Evolutionary conservation across 352 stramenopile genomes (phyloP), one percentile per base, ranked within the genome.

Genomic region (Phytophthora meadii): DNA sequence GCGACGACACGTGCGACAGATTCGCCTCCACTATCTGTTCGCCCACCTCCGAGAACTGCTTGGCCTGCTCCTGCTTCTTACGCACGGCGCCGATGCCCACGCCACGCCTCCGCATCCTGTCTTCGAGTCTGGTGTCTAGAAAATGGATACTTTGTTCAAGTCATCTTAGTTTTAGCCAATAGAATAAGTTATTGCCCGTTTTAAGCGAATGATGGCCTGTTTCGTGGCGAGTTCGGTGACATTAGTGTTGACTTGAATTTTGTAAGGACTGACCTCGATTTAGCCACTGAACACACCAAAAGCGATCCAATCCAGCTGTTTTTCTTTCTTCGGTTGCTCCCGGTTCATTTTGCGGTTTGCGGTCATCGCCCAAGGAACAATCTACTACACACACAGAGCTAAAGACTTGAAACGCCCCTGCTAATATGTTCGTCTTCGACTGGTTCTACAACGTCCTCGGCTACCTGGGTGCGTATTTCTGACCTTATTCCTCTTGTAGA

Each of bases 401-500:
- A 68, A 72, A 55, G 46, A 40, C 49, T 55, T 44, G 25, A 68
- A 72, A 55, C 54, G 40, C 49, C 62, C 55, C 55, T 53, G 36
- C 34, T 40, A 75, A 57, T 41, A 98, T 98, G 94, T 98, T 98
- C 77, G 77, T 98, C 59, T 92, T 98, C 46, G 94, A 98, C 74
- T 98, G 95, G 95, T 98, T 98, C 77, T 98, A 98, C 78, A 86
- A 90, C 67, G 83, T 98, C 40, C 77, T 99, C 40, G 89, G 91
- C 66, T 98, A 94, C 74, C 81, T 98, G 34, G 92, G 92, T 98
- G 76, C 62, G 87, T 87, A 1, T 24, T 30, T 3, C 41, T 54
- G 32, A 8, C 6, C 12, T 39, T 27, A 5, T 11, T 8, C 5
- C 14, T 17, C 28, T 27, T 4, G 1, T 7, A 5, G 11, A 39